Percentiles rank a stretch among this genome's conserved stretches.
These are phyloP conservation scores for Perkinsus marinus DNA, from an alignment of 169 alveolate genomes.

Conservation along the genomic window DNA sequence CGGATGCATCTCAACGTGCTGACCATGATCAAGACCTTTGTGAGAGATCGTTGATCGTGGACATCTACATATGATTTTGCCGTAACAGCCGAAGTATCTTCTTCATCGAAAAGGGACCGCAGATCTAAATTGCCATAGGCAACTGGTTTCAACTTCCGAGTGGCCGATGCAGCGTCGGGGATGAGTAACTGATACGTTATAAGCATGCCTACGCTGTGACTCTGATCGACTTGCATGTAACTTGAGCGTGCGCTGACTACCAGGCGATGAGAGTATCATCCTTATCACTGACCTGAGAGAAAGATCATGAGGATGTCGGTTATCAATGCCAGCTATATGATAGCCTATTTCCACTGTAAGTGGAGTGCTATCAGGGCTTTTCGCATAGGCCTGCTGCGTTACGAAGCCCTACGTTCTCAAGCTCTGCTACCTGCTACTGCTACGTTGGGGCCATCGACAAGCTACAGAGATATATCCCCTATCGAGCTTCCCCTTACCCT, in stretches of 20 bases:
- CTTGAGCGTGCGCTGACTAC: background rate
- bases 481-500: background rate
- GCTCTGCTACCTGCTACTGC: no score
- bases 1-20: background rate
- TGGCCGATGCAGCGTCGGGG: background rate
- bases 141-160: background rate
- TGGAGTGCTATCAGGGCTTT: no score
- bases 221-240: background rate
- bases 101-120: background rate
- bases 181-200: no score
- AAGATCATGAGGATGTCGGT: no score
- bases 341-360: no score
- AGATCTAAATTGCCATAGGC: background rate
- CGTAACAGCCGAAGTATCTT: background rate
- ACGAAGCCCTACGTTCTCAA: no score
- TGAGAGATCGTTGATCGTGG: no score
- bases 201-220: no score
- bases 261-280: background rate
- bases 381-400: no score
- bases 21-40: background rate
- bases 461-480: no score
- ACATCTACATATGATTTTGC: background rate
- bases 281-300: background rate
- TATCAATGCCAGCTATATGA: no score
- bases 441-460: no score